phyloP scores from a whole-genome alignment of 1,284 basidiomycete species.

The Ganoderma lucidum region DNA sequence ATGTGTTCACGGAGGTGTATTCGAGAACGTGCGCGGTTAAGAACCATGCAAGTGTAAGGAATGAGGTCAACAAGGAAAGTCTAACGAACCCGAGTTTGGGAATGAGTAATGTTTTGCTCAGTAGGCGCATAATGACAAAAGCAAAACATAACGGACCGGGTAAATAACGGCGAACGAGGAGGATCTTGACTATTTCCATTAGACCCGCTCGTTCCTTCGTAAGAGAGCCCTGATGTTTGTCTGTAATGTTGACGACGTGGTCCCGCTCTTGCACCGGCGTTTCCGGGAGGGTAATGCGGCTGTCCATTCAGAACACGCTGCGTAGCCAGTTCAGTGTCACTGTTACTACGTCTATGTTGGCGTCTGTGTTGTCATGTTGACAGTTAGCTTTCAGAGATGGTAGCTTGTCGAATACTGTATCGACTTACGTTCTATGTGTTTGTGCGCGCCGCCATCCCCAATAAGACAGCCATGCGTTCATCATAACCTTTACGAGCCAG shows the following conservation, averaged over 20 bases:
- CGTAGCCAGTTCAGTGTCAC: slow-evolving; percentile 26
- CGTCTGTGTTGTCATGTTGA: neutral
- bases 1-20: slow-evolving; percentile 76
- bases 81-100: slow-evolving; percentile 41
- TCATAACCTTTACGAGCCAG: slow-evolving; percentile 66
- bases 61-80: slow-evolving; percentile 67
- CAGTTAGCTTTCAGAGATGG: neutral
- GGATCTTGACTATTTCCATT: slow-evolving; percentile 15
- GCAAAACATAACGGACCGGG: slow-evolving; percentile 45
- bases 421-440: slow-evolving; percentile 35
- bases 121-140: neutral
- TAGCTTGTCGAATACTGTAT: neutral
- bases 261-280: neutral
- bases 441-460: slow-evolving; percentile 69
- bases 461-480: slow-evolving; percentile 60
- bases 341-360: slow-evolving; percentile 10
- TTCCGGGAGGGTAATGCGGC: slow-evolving; percentile 16
- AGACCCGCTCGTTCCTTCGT: slow-evolving; percentile 20
- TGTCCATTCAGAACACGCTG: slow-evolving; percentile 23
- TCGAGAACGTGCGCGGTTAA: slow-evolving; percentile 78
- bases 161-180: slow-evolving; percentile 29
- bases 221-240: slow-evolving; percentile 19
- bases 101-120: neutral
- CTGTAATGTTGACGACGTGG: slow-evolving; percentile 8
- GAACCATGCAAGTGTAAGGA: slow-evolving; percentile 81